These are phyloP conservation scores for Westerdykella sp. DNA, from an alignment of 2,329 filamentous ascomycete species.

Conservation along the genomic window DNA sequence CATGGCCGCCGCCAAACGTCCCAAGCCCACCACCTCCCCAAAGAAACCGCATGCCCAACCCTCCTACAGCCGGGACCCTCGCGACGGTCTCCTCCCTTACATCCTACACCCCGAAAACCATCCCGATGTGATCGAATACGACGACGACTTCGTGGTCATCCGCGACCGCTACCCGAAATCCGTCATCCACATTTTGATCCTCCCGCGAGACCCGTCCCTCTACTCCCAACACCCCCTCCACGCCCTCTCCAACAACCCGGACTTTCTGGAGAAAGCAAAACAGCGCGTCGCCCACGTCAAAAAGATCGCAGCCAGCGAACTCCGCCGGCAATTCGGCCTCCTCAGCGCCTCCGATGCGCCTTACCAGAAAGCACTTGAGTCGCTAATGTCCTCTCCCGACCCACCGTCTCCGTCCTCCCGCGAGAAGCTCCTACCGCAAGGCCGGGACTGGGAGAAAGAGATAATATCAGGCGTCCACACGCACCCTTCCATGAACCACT, in stretches of 20 bases:
- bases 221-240: conserved; percentile 67
- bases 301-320: conserved; percentile 63
- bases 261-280: conserved; percentile 61
- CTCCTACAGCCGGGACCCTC: conserved; percentile 39
- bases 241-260: conserved; percentile 59
- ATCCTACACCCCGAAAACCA: conserved; percentile 57
- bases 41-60: conserved; percentile 14
- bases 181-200: conserved; percentile 76
- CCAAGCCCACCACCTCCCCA: conserved; percentile 18
- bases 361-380: conserved; percentile 51
- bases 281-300: conserved; percentile 57
- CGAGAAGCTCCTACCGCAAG: conserved; percentile 51
- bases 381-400: conserved; percentile 45
- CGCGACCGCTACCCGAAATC: conserved; percentile 80
- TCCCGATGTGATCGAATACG: conserved; percentile 59
- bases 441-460: conserved; percentile 72
- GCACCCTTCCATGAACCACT: conserved; percentile 81
- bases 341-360: conserved; percentile 57
- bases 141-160: conserved; percentile 67
- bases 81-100: conserved; percentile 62
- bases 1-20: conserved; percentile 39
- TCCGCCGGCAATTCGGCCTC: conserved; percentile 61
- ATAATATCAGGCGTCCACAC: conserved; percentile 77
- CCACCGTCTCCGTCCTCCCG: conserved; percentile 39
- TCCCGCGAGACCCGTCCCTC: conserved; percentile 62